phyloP scores from a whole-genome alignment of 2,329 filamentous ascomycete genomes.

The Fusarium sp. region DNA sequence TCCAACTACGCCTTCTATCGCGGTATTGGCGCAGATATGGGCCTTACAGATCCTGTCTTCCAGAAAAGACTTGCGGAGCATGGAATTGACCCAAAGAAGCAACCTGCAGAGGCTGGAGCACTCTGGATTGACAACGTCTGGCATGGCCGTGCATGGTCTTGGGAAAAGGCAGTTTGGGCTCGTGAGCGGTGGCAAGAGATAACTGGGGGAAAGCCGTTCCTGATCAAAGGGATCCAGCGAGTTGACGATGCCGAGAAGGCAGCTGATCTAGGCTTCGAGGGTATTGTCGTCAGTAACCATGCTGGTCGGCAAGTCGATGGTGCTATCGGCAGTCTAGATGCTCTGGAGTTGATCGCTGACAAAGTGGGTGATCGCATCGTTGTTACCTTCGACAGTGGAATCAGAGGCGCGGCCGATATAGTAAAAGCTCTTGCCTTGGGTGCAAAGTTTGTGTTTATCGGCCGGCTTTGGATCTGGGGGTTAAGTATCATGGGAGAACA shows the following conservation, averaged over 20 bases:
- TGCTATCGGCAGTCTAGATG: constrained; percentile 12
- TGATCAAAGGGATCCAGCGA: constrained; percentile 28
- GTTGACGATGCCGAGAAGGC: constrained; percentile 17
- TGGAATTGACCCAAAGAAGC: constrained; percentile 16
- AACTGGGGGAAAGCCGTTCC: constrained; percentile 15
- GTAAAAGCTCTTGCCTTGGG: constrained; percentile 31
- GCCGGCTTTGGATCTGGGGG: constrained; percentile 27
- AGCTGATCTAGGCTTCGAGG: constrained; percentile 15
- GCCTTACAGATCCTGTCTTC: constrained; percentile 13
- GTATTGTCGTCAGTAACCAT: constrained; percentile 13
- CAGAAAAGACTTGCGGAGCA: constrained; percentile 2
- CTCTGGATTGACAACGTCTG: constrained; percentile 28
- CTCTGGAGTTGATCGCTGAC: constrained; percentile 10
- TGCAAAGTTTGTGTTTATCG: constrained; percentile 27
- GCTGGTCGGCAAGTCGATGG: constrained; percentile 15
- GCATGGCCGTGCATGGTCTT: constrained; percentile 27
- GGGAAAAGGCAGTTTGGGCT: constrained; percentile 24
- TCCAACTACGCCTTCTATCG: constrained; percentile 21
- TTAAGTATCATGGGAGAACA: constrained; percentile 29
- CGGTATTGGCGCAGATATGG: constrained; percentile 12
- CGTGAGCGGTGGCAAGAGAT: constrained; percentile 23
- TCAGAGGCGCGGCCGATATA: constrained; percentile 28
- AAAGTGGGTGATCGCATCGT: constrained; percentile 21
- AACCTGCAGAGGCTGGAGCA: constrained; percentile 15
- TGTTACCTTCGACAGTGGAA: constrained; percentile 25